These are phyloP conservation scores for Penicillium desertorum DNA, from an alignment of 495 filamentous ascomycete species.

Conservation along the genomic window DNA sequence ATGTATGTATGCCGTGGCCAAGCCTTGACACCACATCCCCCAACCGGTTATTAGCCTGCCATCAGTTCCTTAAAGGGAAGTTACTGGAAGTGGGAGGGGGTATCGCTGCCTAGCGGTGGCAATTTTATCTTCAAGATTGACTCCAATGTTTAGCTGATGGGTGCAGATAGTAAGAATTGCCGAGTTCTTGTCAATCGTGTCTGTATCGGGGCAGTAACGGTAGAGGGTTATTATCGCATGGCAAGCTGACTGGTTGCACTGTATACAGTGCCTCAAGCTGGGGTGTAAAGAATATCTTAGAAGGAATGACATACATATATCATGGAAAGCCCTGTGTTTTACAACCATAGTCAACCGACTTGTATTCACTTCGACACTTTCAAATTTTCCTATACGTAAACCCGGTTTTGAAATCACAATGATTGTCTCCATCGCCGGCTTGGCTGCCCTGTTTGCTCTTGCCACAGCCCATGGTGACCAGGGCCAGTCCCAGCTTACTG, in stretches of 20 bases:
- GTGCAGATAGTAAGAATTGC: constrained; percentile 1
- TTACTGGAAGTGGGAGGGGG: constrained; percentile 7
- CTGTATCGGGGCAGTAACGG: constrained; percentile 3
- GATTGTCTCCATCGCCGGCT: constrained; percentile 20
- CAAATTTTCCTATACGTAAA: too few species aligned
- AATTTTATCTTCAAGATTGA: background rate
- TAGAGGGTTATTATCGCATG: background rate
- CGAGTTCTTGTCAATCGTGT: constrained; percentile 4
- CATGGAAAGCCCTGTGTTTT: background rate
- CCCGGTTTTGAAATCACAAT: constrained; percentile 3
- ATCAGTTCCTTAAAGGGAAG: constrained; percentile 18
- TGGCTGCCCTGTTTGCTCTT: constrained; percentile 37
- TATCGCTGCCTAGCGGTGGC: background rate
- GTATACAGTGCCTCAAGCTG: background rate
- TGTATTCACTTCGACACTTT: too few species aligned
- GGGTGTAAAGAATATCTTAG: background rate
- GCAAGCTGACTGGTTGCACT: background rate
- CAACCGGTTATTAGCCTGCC: background rate
- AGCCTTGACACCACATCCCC: background rate
- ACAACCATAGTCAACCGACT: too few species aligned
- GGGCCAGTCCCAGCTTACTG: constrained; percentile 54
- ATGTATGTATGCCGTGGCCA: background rate
- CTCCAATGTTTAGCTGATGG: background rate
- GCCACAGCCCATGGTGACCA: constrained; percentile 53
- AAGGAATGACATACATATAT: constrained; percentile 4